phyloP scores from a whole-genome alignment of 1,139 yeast genomes.

The Taphrina pruni region DNA sequence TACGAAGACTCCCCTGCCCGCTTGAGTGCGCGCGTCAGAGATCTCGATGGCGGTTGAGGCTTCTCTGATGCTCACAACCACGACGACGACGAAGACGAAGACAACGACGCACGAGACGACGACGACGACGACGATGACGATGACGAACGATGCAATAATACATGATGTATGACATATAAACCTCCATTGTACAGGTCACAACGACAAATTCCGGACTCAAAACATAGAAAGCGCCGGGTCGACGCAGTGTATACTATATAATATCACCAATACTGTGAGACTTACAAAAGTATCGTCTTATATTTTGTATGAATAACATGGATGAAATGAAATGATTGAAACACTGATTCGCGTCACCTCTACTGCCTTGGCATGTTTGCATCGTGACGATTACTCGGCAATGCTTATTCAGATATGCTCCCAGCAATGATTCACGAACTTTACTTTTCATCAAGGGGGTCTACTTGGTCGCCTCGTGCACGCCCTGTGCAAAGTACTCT shows the following conservation, averaged over 20 bases:
- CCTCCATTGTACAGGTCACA: not conserved
- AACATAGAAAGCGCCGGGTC: no score
- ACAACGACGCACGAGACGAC: not conserved
- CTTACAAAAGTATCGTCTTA: no score
- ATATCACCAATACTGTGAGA: no score
- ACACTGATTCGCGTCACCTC: not conserved
- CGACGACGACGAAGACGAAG: not conserved
- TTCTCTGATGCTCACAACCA: no score
- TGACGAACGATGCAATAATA: not conserved
- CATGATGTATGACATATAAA: not conserved
- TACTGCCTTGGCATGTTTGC: no score
- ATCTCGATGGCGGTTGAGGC: not conserved
- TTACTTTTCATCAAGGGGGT: not conserved
- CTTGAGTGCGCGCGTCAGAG: not conserved
- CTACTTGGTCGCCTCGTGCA: slow-evolving; percentile 64
- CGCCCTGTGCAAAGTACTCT: slow-evolving; percentile 76
- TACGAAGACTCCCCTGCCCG: slow-evolving; percentile 19
- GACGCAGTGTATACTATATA: no score
- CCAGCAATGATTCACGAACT: not conserved
- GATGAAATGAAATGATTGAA: not conserved
- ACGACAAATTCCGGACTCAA: not conserved
- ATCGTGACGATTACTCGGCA: no score
- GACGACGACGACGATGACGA: not conserved
- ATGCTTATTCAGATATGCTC: no score
- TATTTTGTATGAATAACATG: not conserved